Conservation (phyloP, 106 monocot species). For the Chionographis japonica region DNA sequence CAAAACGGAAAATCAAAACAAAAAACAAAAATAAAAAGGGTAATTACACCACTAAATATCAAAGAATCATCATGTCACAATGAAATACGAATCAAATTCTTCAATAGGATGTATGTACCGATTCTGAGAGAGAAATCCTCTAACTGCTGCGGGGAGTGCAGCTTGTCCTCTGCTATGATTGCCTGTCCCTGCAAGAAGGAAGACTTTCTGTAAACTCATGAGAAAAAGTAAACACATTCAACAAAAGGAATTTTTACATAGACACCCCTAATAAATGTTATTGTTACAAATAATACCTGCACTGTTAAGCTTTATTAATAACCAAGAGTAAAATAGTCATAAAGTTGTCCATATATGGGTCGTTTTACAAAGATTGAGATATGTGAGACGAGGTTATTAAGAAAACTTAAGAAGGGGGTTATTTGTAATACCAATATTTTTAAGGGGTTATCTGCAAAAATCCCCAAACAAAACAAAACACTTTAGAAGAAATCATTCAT, state of each 20-base stretch:
- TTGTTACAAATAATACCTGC: conserved; percentile 15
- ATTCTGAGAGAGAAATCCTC: conserved; percentile 79
- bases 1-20: neutral
- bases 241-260: neutral
- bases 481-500: too few species aligned
- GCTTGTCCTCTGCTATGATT: conserved; percentile 88
- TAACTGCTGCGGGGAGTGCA: conserved; percentile 65
- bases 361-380: too few species aligned
- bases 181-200: conserved; percentile 55
- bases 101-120: conserved; percentile 28
- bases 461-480: too few species aligned
- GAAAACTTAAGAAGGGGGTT: too few species aligned
- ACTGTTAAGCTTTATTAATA: too few species aligned
- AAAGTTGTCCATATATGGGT: too few species aligned
- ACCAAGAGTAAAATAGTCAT: too few species aligned
- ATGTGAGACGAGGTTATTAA: too few species aligned
- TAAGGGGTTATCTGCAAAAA: too few species aligned
- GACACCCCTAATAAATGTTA: neutral
- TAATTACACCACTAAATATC: neutral
- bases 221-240: neutral
- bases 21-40: neutral
- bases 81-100: neutral
- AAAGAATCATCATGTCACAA: neutral
- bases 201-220: neutral
- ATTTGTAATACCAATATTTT: too few species aligned